Evolutionary conservation across 768 basidiomycete species (phyloP).

Genomic region (Naganishia onofrii): DNA sequence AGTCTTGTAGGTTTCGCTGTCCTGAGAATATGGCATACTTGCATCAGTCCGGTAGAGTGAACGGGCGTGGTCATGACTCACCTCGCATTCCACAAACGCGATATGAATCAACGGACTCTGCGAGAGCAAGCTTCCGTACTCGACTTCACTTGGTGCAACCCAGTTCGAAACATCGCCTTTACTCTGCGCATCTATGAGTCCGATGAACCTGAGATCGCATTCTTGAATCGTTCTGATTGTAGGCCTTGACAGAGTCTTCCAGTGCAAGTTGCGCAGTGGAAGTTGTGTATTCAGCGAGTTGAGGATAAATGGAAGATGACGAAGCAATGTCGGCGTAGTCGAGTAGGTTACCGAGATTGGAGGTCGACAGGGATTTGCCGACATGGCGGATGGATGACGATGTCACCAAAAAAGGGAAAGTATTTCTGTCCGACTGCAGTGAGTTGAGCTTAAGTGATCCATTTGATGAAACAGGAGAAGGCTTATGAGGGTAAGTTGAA

Average conservation of each 20-base stretch:
- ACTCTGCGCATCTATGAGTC: conserved; percentile 52
- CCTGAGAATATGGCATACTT: conserved; percentile 50
- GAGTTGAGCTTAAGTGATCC: too few relatives aligned
- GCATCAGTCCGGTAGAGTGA: conserved; percentile 21
- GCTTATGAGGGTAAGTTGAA: too few relatives aligned
- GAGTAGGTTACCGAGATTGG: conserved; percentile 27
- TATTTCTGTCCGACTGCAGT: too few relatives aligned
- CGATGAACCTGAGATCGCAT: conserved; percentile 70
- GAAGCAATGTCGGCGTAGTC: neutral
- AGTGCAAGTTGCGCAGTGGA: conserved; percentile 86
- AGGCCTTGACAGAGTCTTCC: conserved; percentile 73
- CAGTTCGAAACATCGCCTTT: conserved; percentile 62
- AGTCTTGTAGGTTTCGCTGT: conserved; percentile 72
- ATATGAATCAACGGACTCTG: conserved; percentile 75
- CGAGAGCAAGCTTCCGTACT: conserved; percentile 67
- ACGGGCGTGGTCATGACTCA: conserved; percentile 52
- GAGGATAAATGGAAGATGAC: conserved; percentile 27
- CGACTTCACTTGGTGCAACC: conserved; percentile 19
- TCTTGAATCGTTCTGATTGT: conserved; percentile 83
- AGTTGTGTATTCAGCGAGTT: conserved; percentile 47
- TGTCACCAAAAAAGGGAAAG: neutral
- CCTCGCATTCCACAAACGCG: conserved; percentile 84
- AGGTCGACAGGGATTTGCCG: conserved; percentile 8
- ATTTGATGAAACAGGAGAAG: too few relatives aligned
- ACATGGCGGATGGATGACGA: neutral